Conservation (phyloP, 805 yeast genomes). For the Pichia sporocuriosa region DNA sequence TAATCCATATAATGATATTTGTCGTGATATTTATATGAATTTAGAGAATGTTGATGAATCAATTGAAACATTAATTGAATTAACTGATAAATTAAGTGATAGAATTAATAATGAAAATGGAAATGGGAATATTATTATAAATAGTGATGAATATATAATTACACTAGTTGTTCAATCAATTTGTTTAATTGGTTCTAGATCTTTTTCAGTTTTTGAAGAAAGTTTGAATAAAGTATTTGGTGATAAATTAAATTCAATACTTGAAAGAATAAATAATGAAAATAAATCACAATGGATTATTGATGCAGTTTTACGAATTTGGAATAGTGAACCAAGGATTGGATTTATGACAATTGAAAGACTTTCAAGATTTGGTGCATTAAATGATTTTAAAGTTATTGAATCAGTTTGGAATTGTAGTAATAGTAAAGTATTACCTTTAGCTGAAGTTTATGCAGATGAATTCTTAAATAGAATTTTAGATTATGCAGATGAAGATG, state of each 20-base stretch:
- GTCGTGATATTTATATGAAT: constrained; percentile 29
- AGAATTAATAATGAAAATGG: constrained; percentile 14
- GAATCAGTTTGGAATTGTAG: constrained; percentile 29
- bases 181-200: constrained; percentile 81
- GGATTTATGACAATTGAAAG: constrained; percentile 55
- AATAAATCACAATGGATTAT: constrained; percentile 37
- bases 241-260: constrained; percentile 21
- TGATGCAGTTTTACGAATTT: constrained; percentile 51
- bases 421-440: constrained; percentile 27
- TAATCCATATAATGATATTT: constrained; percentile 28
- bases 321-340: constrained; percentile 60
- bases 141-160: constrained; percentile 39
- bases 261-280: constrained; percentile 21
- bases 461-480: constrained; percentile 31
- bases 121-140: constrained; percentile 14
- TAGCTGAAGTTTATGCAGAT: constrained; percentile 38
- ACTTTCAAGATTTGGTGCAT: constrained; percentile 39
- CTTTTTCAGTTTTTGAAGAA: constrained; percentile 68
- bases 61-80: constrained; percentile 24
- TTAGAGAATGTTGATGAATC: constrained; percentile 26
- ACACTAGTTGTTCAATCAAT: constrained; percentile 63
- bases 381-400: constrained; percentile 37
- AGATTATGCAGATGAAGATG: constrained; percentile 13
- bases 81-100: constrained; percentile 20
- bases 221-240: constrained; percentile 33